Conservation (phyloP, 176 grass and related monocot species). For the Alopecurus myosuroides region DNA sequence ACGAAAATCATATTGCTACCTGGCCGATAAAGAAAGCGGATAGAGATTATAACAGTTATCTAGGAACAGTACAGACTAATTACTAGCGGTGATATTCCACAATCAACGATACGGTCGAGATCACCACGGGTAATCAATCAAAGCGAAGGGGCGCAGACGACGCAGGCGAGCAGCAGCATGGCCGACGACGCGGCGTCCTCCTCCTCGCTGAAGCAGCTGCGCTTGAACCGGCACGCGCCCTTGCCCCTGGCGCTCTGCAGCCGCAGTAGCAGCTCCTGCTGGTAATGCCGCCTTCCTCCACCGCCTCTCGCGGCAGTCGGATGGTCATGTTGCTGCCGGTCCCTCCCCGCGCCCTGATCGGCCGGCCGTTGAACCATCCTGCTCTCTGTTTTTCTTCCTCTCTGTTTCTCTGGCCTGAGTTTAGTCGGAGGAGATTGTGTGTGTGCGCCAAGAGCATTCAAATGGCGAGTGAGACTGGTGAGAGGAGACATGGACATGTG, state of each 20-base stretch:
- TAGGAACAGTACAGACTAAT: background rate
- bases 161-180: conserved; percentile 71
- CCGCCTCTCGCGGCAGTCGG: background rate
- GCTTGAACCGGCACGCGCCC: conserved; percentile 78
- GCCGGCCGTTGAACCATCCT: conserved; percentile 40
- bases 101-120: background rate
- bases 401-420: background rate
- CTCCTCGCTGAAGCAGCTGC: conserved; percentile 81
- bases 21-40: background rate
- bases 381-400: background rate
- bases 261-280: conserved; percentile 23
- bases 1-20: background rate
- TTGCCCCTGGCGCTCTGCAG: conserved; percentile 73
- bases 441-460: background rate
- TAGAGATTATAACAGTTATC: background rate
- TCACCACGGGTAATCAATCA: background rate
- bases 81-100: background rate
- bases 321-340: background rate
- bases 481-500: conserved; percentile 13
- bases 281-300: conserved; percentile 8
- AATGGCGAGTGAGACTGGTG: background rate
- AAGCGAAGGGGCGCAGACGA: conserved; percentile 52
- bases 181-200: conserved; percentile 64
- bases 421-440: background rate
- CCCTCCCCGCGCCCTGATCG: background rate